Evolutionary conservation across 352 stramenopile genomes (phyloP).

Genomic region (Globisporangium mamillatum): DNA sequence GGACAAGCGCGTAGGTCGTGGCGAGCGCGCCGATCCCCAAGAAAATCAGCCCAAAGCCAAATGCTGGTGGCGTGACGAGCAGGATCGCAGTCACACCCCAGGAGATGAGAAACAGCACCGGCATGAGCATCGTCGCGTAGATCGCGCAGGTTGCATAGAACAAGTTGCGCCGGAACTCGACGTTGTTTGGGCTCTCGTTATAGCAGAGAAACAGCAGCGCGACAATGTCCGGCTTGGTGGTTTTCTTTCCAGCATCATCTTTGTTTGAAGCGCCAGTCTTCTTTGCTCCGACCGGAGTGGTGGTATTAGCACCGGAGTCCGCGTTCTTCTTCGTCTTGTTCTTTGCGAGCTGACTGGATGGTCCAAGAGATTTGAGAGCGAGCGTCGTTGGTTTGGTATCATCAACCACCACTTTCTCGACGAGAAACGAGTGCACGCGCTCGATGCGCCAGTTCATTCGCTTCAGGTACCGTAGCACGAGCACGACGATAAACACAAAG

Average conservation of each 20-base stretch:
- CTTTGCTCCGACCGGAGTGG: conserved; percentile 1
- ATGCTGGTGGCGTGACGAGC: conserved; percentile 65
- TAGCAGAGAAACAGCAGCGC: conserved; percentile 80
- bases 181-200: conserved; percentile 53
- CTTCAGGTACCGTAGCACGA: conserved; percentile 58
- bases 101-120: conserved; percentile 58
- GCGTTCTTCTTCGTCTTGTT: conserved; percentile 20
- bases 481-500: conserved; percentile 38
- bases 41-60: conserved; percentile 82
- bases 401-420: conserved; percentile 45
- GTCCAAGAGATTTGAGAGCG: too few species aligned
- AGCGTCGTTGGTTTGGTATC: not conserved
- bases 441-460: conserved; percentile 84
- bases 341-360: not conserved
- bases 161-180: conserved; percentile 72
- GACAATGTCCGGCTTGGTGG: conserved; percentile 55
- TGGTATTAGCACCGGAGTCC: not conserved
- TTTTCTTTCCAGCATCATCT: not conserved
- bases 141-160: conserved; percentile 70
- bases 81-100: conserved; percentile 75
- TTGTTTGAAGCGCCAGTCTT: not conserved
- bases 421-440: conserved; percentile 71
- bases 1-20: conserved; percentile 41
- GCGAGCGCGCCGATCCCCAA: conserved; percentile 46
- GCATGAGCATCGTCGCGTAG: conserved; percentile 48